A percentile compares a stretch with the other conserved stretches of the same genome.
Conservation (phyloP, 495 filamentous ascomycete species). For the Xylaria curta region DNA sequence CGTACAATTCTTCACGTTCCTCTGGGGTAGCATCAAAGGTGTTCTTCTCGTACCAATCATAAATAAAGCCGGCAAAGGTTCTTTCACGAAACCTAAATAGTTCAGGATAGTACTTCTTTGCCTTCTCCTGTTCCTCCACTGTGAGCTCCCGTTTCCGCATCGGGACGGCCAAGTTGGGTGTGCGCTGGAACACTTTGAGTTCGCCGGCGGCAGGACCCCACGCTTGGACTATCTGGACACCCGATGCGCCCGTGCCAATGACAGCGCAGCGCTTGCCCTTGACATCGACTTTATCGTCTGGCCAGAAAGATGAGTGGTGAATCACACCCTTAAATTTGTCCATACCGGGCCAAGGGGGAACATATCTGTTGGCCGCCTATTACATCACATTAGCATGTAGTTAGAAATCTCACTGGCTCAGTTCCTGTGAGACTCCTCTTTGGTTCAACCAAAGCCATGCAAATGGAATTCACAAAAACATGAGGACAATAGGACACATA, state of each 20-base stretch:
- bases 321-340: constrained; percentile 59
- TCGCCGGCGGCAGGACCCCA: constrained; percentile 43
- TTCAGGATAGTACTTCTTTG: constrained; percentile 51
- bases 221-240: constrained; percentile 63
- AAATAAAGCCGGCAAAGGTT: constrained; percentile 53
- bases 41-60: constrained; percentile 44
- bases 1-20: constrained; percentile 52
- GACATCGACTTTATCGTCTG: constrained; percentile 54
- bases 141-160: constrained; percentile 57
- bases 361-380: constrained; percentile 43
- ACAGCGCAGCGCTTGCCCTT: constrained; percentile 58
- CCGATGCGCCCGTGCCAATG: constrained; percentile 67
- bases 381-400: not conserved
- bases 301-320: constrained; percentile 67
- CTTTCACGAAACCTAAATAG: constrained; percentile 49
- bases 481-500: not conserved
- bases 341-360: constrained; percentile 59
- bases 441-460: not conserved
- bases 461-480: not conserved
- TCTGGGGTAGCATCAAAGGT: constrained; percentile 55
- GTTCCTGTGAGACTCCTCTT: not conserved
- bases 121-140: constrained; percentile 50
- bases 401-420: not conserved
- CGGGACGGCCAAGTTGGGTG: constrained; percentile 55
- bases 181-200: constrained; percentile 59